Evolutionary conservation across 2,329 filamentous ascomycete species (phyloP).

Genomic region (Exophiala xenobiotica): DNA sequence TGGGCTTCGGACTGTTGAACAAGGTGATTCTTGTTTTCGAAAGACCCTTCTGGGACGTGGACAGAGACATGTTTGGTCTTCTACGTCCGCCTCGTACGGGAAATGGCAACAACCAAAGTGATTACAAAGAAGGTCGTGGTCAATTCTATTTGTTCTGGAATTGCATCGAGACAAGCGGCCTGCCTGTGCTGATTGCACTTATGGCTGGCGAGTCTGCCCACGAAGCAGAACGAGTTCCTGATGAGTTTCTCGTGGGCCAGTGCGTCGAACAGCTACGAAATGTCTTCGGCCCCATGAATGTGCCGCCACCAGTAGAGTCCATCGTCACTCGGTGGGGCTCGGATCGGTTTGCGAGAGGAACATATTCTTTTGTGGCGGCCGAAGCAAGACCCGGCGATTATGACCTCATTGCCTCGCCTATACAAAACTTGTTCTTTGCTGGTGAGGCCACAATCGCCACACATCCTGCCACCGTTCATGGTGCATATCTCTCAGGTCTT

Average conservation of each 20-base stretch:
- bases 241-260: constrained; percentile 74
- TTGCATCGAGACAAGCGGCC: constrained; percentile 80
- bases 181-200: constrained; percentile 82
- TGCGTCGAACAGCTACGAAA: constrained; percentile 74
- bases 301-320: constrained; percentile 78
- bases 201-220: constrained; percentile 96
- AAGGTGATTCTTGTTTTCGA: constrained; percentile 92
- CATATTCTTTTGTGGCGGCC: constrained; percentile 90
- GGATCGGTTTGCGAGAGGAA: constrained; percentile 87
- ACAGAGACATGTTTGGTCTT: constrained; percentile 90
- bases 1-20: constrained; percentile 92
- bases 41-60: constrained; percentile 83
- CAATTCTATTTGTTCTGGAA: constrained; percentile 99
- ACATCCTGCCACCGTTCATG: constrained; percentile 94
- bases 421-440: constrained; percentile 90
- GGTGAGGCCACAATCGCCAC: constrained; percentile 95
- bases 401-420: constrained; percentile 78
- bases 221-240: constrained; percentile 74
- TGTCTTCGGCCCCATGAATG: constrained; percentile 64
- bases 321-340: constrained; percentile 91
- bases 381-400: constrained; percentile 84
- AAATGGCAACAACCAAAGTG: constrained; percentile 71
- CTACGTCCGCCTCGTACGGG: constrained; percentile 68
- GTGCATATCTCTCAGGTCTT: constrained; percentile 89
- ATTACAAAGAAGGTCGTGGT: constrained; percentile 78